phyloP scores from a whole-genome alignment of 352 stramenopile genomes.

The Phytophthora capsici region DNA sequence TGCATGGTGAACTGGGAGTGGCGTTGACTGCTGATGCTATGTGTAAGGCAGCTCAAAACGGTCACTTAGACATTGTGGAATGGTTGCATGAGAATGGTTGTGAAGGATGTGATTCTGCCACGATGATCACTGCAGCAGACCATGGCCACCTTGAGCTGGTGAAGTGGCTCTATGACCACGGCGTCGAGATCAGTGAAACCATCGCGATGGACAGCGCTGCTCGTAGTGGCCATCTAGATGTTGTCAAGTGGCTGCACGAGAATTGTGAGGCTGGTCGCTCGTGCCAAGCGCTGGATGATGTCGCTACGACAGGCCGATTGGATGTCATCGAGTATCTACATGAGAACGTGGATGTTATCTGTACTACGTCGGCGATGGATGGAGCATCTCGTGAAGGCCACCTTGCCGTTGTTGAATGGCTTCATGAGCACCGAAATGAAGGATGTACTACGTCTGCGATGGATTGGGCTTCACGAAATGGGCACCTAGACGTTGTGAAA shows the following conservation, averaged over 20 bases:
- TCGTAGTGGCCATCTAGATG: conserved; percentile 24
- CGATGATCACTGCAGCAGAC: conserved; percentile 18
- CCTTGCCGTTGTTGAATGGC: conserved; percentile 26
- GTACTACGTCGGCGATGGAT: conserved; percentile 26
- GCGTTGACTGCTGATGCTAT: conserved; percentile 19
- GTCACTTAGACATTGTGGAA: conserved; percentile 25
- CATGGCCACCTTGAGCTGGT: conserved; percentile 25
- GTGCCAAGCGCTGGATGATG: conserved; percentile 22
- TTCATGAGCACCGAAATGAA: conserved; percentile 28
- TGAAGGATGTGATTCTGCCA: conserved; percentile 16
- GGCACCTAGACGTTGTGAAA: conserved; percentile 14
- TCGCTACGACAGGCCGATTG: conserved; percentile 13
- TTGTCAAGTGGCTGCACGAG: conserved; percentile 28
- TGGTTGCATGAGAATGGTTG: conserved; percentile 31
- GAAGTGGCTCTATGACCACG: conserved; percentile 25
- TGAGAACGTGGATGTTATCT: not conserved
- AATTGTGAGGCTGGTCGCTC: conserved; percentile 1
- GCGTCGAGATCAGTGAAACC: conserved; percentile 7
- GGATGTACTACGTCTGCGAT: conserved; percentile 32
- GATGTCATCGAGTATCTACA: conserved; percentile 24
- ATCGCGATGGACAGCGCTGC: conserved; percentile 23
- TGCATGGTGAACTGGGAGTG: conserved; percentile 12
- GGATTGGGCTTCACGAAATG: conserved; percentile 25
- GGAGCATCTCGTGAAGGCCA: conserved; percentile 26
- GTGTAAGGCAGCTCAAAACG: conserved; percentile 24